Percentiles rank a stretch among this genome's conserved stretches.
Conservation (phyloP, 495 filamentous ascomycete genomes). For the Oidiodendron maius region DNA sequence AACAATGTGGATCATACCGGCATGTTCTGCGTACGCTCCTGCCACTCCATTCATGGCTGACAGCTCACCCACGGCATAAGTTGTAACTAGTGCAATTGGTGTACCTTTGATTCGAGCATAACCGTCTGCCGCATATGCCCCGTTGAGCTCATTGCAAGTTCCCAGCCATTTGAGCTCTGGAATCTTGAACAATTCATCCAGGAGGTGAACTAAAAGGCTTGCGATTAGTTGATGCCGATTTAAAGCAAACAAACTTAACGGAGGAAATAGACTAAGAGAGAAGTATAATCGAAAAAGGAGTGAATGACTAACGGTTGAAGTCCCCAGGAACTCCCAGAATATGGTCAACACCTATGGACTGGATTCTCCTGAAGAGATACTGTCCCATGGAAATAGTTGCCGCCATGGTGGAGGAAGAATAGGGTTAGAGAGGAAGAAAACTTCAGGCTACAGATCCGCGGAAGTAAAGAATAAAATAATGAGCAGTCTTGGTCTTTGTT, state of each 20-base stretch:
- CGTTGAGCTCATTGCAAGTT: slow-evolving; percentile 57
- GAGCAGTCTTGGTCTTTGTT: too few species aligned
- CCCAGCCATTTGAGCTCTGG: slow-evolving; percentile 59
- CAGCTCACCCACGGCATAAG: slow-evolving; percentile 67
- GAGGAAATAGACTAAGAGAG: background rate
- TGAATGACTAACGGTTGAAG: slow-evolving; percentile 15
- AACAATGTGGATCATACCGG: slow-evolving; percentile 60
- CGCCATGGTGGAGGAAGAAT: background rate
- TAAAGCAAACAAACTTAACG: too few species aligned
- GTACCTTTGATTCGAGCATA: slow-evolving; percentile 66
- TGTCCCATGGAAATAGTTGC: slow-evolving; percentile 31
- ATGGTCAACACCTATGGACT: slow-evolving; percentile 52
- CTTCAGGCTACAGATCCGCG: too few species aligned
- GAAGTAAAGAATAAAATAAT: too few species aligned
- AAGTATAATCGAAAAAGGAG: background rate
- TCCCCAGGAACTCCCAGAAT: slow-evolving; percentile 63
- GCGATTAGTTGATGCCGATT: too few species aligned
- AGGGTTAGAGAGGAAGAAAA: background rate
- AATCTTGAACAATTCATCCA: slow-evolving; percentile 57
- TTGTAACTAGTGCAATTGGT: slow-evolving; percentile 54
- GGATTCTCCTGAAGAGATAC: slow-evolving; percentile 60
- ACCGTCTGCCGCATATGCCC: slow-evolving; percentile 64
- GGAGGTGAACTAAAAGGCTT: slow-evolving; percentile 43
- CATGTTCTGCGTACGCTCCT: slow-evolving; percentile 56
- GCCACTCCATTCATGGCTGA: slow-evolving; percentile 64